Evolutionary conservation across 495 filamentous ascomycete genomes (phyloP).

Genomic region (Annulohypoxylon bovei): DNA sequence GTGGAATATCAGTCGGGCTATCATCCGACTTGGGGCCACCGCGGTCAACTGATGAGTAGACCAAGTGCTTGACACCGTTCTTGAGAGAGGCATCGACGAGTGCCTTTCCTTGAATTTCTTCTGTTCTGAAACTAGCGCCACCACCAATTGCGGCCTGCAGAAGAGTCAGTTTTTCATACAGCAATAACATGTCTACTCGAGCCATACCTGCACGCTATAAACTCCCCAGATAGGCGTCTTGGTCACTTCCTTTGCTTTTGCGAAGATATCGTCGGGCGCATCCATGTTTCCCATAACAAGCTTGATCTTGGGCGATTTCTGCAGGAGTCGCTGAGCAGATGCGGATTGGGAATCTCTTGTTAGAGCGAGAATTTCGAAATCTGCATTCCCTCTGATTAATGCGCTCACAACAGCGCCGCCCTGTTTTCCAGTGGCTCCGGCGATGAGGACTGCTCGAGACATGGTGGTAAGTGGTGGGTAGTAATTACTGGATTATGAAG

Average conservation of each 20-base stretch:
- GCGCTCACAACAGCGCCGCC: slow-evolving; percentile 66
- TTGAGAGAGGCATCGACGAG: slow-evolving; percentile 65
- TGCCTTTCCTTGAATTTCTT: slow-evolving; percentile 66
- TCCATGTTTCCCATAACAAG: slow-evolving; percentile 65
- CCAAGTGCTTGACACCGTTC: slow-evolving; percentile 65
- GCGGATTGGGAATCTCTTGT: slow-evolving; percentile 64
- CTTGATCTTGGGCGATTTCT: slow-evolving; percentile 59
- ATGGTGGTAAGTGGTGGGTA: slow-evolving; percentile 17
- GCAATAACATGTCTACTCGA: slow-evolving; percentile 14
- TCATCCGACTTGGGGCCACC: slow-evolving; percentile 60
- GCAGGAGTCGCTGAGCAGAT: slow-evolving; percentile 59
- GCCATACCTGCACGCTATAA: slow-evolving; percentile 57
- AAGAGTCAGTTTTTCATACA: slow-evolving; percentile 28
- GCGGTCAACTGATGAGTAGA: slow-evolving; percentile 72
- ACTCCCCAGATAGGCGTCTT: slow-evolving; percentile 59
- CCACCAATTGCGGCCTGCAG: slow-evolving; percentile 43
- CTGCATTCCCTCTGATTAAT: slow-evolving; percentile 55
- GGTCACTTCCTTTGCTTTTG: slow-evolving; percentile 51
- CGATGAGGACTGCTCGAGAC: slow-evolving; percentile 62
- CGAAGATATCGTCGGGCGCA: slow-evolving; percentile 59
- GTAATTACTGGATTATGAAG: not conserved
- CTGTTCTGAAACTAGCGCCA: slow-evolving; percentile 49
- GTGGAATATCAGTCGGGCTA: slow-evolving; percentile 66
- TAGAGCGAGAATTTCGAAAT: slow-evolving; percentile 70
- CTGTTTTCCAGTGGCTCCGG: slow-evolving; percentile 75